phyloP scores from a whole-genome alignment of 352 stramenopile genomes.

The Phytopythium kandeliae region DNA sequence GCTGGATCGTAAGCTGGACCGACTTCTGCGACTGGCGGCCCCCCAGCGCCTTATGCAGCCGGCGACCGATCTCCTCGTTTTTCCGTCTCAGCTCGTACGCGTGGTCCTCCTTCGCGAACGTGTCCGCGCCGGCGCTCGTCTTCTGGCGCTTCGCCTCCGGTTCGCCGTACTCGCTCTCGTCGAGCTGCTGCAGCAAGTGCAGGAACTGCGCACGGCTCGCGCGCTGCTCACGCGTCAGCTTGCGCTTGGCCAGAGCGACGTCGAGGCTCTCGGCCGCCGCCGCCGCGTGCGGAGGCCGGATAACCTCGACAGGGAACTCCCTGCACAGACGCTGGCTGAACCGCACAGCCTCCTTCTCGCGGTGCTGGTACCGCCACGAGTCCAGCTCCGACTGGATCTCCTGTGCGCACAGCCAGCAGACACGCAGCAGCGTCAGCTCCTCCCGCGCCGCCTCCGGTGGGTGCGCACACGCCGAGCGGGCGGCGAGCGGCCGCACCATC shows the following conservation, averaged over 20 bases:
- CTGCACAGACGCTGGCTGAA: slow-evolving; percentile 39
- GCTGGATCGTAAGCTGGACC: not conserved
- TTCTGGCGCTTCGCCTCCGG: slow-evolving; percentile 27
- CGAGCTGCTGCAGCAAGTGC: slow-evolving; percentile 31
- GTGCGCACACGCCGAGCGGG: not conserved
- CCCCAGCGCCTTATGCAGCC: slow-evolving; percentile 26
- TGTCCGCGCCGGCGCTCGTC: slow-evolving; percentile 2
- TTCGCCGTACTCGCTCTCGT: slow-evolving; percentile 40
- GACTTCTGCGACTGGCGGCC: slow-evolving; percentile 1
- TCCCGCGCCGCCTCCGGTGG: too few species aligned
- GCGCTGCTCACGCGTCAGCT: slow-evolving; percentile 11
- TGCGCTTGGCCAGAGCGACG: slow-evolving; percentile 4
- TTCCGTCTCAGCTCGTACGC: slow-evolving; percentile 21
- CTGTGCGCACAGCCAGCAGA: slow-evolving; percentile 10
- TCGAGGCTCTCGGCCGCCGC: not conserved
- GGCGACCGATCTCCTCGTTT: slow-evolving; percentile 27
- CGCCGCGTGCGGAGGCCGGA: slow-evolving; percentile 12
- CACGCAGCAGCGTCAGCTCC: not conserved
- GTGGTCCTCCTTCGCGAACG: slow-evolving; percentile 28
- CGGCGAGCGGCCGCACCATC: not conserved
- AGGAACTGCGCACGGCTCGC: slow-evolving; percentile 32
- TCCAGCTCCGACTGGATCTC: slow-evolving; percentile 38
- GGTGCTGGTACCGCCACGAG: slow-evolving; percentile 40
- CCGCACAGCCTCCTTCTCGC: slow-evolving; percentile 34
- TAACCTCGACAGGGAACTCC: slow-evolving; percentile 39